phyloP scores from a whole-genome alignment of 2,329 filamentous ascomycete genomes.

The Calonectria fujianensis region DNA sequence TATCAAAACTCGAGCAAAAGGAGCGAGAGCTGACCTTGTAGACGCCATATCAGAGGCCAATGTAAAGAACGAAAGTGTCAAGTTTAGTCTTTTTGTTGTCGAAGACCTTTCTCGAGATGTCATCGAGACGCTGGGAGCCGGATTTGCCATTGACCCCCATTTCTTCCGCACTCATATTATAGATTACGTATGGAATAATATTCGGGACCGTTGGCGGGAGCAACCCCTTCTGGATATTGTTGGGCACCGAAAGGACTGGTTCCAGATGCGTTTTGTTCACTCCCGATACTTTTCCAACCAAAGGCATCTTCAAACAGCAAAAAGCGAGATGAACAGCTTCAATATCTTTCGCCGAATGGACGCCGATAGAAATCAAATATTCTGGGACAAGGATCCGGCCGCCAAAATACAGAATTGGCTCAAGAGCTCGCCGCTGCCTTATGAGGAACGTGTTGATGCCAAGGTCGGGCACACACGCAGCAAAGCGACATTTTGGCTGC shows the following conservation, averaged over 20 bases:
- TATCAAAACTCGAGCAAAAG: neutral
- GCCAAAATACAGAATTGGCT: neutral
- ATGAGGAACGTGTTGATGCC: neutral
- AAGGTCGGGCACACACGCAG: neutral
- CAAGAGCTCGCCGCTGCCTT: neutral
- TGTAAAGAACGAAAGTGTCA: neutral
- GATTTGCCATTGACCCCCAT: conserved; percentile 7
- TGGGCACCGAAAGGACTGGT: neutral
- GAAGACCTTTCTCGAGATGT: conserved; percentile 10
- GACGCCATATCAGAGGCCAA: neutral
- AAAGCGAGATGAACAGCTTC: neutral
- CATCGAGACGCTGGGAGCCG: neutral
- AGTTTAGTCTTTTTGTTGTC: conserved; percentile 3
- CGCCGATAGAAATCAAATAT: conserved; percentile 4
- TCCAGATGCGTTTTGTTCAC: neutral
- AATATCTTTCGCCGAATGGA: conserved; percentile 4
- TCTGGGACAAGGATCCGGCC: neutral
- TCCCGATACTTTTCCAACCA: conserved; percentile 2
- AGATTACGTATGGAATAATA: conserved; percentile 11
- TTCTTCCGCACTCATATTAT: conserved; percentile 3
- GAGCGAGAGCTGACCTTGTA: neutral
- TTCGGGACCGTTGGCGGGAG: neutral
- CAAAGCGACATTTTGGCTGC: neutral
- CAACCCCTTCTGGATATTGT: neutral
- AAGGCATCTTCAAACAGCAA: neutral